These are phyloP conservation scores for Primulina huaijiensis DNA, from an alignment of 257 asterid species.

Conservation along the genomic window DNA sequence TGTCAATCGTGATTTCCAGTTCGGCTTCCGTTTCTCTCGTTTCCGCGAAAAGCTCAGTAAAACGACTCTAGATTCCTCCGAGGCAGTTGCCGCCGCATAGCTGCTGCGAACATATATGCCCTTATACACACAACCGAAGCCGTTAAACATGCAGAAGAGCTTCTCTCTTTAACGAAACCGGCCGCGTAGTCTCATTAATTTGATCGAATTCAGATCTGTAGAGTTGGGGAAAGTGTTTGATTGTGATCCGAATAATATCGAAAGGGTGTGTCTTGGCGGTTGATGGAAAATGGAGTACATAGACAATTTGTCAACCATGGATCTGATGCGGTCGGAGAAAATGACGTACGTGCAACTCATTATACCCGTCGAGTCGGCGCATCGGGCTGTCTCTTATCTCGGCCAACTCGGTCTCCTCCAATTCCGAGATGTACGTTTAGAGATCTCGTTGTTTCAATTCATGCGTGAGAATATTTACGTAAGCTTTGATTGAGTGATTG, in stretches of 20 bases:
- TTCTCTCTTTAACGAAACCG: constrained; percentile 4
- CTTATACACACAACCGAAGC: constrained; percentile 9
- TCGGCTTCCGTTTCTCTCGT: constrained; percentile 25
- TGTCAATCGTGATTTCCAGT: not conserved
- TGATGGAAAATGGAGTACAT: constrained; percentile 71
- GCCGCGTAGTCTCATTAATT: constrained; percentile 14
- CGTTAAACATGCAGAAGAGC: constrained; percentile 17
- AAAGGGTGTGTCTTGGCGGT: constrained; percentile 26
- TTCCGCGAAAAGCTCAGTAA: constrained; percentile 14
- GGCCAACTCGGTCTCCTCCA: constrained; percentile 95
- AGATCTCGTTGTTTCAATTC: constrained; percentile 32
- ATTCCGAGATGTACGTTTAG: constrained; percentile 74
- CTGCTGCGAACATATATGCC: constrained; percentile 7
- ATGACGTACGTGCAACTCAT: constrained; percentile 90
- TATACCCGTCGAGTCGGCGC: constrained; percentile 94
- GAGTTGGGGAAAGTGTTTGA: constrained; percentile 21
- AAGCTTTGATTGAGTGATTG: constrained; percentile 6
- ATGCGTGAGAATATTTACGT: constrained; percentile 14
- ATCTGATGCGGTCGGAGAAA: constrained; percentile 99
- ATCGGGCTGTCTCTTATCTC: constrained; percentile 87
- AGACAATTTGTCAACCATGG: constrained; percentile 73
- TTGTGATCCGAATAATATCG: constrained; percentile 24
- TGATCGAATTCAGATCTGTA: constrained; percentile 44
- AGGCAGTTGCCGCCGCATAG: constrained; percentile 18
- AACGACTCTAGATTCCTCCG: constrained; percentile 25